Conservation (phyloP, 768 basidiomycete species). For the Xerocomellus chrysenteron region DNA sequence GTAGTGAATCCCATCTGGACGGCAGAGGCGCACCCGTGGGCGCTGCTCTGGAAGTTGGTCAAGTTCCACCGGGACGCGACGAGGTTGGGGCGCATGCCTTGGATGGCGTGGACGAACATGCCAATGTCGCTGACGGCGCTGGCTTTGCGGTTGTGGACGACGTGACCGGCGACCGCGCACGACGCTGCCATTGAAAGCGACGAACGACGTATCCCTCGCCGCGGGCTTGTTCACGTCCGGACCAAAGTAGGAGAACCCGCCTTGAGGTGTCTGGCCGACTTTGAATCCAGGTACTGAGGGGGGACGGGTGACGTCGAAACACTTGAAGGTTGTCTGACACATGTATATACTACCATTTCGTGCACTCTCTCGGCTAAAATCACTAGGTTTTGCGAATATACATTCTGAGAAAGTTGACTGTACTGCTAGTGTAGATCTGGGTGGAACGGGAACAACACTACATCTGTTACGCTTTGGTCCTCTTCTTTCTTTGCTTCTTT, state of each 20-base stretch:
- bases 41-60: slow-evolving; percentile 79
- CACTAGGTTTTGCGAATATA: too few relatives aligned
- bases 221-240: slow-evolving; percentile 54
- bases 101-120: slow-evolving; percentile 94
- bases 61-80: slow-evolving; percentile 97
- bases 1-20: slow-evolving; percentile 97
- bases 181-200: slow-evolving; percentile 77
- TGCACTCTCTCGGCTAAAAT: too few relatives aligned
- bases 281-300: slow-evolving; percentile 83
- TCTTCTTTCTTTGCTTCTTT: too few relatives aligned
- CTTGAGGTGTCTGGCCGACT: slow-evolving; percentile 81
- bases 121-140: slow-evolving; percentile 59
- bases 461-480: too few relatives aligned
- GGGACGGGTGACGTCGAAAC: slow-evolving; percentile 72
- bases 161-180: slow-evolving; percentile 51
- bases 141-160: slow-evolving; percentile 67
- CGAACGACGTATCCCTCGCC: slow-evolving; percentile 82
- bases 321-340: slow-evolving; percentile 77
- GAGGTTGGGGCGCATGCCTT: slow-evolving; percentile 96
- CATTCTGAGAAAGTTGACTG: too few relatives aligned
- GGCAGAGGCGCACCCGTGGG: slow-evolving; percentile 75
- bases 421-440: too few relatives aligned
- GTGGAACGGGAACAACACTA: too few relatives aligned
- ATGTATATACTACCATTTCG: too few relatives aligned
- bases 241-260: slow-evolving; percentile 90